Evolutionary conservation across 768 basidiomycete genomes (phyloP), one percentile per base, ranked within the genome.

Genomic region (Boletus eberwhitei): DNA sequence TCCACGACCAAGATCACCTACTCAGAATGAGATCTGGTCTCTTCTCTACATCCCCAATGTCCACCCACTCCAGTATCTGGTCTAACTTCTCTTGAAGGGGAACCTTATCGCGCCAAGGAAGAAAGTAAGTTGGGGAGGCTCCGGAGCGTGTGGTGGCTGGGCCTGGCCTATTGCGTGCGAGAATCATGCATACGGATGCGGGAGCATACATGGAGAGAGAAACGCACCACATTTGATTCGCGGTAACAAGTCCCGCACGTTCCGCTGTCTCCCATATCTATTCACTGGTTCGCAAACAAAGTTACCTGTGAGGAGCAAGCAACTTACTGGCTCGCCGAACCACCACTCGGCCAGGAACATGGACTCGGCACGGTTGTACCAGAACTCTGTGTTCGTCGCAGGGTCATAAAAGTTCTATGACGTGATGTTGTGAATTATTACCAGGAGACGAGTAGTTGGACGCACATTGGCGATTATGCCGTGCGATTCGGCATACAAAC

Each of bases 241-340:
- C 93, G 5, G 89, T 88, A 35, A 82, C 75, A 12, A 92, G 68
- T 0, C 87, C 87, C 5, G 86, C 84, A 54, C 83, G 86, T 54
- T 76, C 79, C 2, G 87, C 90, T 0, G 93, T 94, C 65, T 92
- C 90, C 93, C 94, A 97, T 77, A 96, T 87, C 90, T 93, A 53
- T 43, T 41, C 22, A 19, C 26, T 19, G 5, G 21, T 39, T 50
- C n/a, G 36, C 48, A 26, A 59, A 40, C 24, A 42, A 44, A 9
- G 13, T 2, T 26, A 31, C 39, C 6, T 22, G 24, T 16, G 14
- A 22, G 14, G 37, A 32, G 7, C 19, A 16, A 70, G 21, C n/a
- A n/a, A 53, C 82, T 60, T 57, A 94, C 93, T 19, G 93, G 93
- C 67, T 95, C 92, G 42, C 94, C 94, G 14, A 79, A 69, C 93